Evolutionary conservation across 305 asterid species (phyloP).

Genomic region (Fraxinus angustifolia): DNA sequence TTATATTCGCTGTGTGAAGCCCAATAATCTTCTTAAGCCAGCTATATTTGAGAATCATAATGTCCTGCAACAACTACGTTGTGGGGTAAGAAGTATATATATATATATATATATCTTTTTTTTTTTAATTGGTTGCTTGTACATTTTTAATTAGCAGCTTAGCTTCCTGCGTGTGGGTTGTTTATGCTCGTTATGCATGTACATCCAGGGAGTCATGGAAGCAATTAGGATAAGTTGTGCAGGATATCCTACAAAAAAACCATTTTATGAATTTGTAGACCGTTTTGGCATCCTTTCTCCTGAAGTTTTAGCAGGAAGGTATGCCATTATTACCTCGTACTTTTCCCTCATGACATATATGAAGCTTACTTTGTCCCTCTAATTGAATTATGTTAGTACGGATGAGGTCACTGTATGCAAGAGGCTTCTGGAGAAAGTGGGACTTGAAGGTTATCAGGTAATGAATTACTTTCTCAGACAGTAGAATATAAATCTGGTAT

Average conservation of each 20-base stretch:
- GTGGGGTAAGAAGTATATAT: slow-evolving; percentile 65
- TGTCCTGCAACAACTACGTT: slow-evolving; percentile 95
- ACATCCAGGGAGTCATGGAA: slow-evolving; percentile 53
- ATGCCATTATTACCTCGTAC: slow-evolving; percentile 22
- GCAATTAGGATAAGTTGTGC: slow-evolving; percentile 59
- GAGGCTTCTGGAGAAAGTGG: slow-evolving; percentile 87
- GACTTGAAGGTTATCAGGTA: slow-evolving; percentile 98
- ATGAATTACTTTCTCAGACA: slow-evolving; percentile 6
- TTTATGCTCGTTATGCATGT: slow-evolving; percentile 14
- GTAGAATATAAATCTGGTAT: slow-evolving; percentile 21
- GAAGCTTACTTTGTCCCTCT: slow-evolving; percentile 23
- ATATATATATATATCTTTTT: neutral
- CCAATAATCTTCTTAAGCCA: slow-evolving; percentile 97
- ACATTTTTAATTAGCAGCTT: slow-evolving; percentile 5
- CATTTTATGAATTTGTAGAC: slow-evolving; percentile 46
- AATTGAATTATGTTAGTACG: slow-evolving; percentile 46
- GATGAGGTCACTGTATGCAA: slow-evolving; percentile 92
- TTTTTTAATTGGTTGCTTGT: slow-evolving; percentile 13
- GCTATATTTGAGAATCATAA: slow-evolving; percentile 93
- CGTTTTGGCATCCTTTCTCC: slow-evolving; percentile 55
- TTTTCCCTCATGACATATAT: slow-evolving; percentile 3
- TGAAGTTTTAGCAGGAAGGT: slow-evolving; percentile 62
- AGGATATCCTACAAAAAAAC: slow-evolving; percentile 56
- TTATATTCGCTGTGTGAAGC: slow-evolving; percentile 75
- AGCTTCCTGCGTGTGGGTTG: slow-evolving; percentile 9